Evolutionary conservation across 371 early-diverging fungal species (phyloP), one percentile per base, ranked within the genome.

Genomic region (Ordospora colligata): DNA sequence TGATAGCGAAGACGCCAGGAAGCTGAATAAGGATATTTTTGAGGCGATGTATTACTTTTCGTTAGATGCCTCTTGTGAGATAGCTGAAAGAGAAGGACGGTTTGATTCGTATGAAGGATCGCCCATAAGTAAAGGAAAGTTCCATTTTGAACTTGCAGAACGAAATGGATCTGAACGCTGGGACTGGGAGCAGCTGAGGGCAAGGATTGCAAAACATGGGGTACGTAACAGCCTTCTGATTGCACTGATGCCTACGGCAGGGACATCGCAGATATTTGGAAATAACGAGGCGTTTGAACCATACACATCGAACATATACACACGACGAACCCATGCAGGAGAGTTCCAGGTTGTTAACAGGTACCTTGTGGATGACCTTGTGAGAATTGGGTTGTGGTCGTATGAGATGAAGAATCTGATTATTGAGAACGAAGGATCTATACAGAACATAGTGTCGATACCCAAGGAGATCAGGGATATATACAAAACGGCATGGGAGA

Each of bases 281-380:
- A 93, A 90, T 87, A 96, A 94, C 84, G 99, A 98, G 86, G 93
- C 95, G 84, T 95, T 96, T 80, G 99, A 98, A 82, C 96, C 97
- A 7, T 94, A 93, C 85, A 95, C 96, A 19, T 89, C 89, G 84
- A 98, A 98, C 86, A 91, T 98, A 68, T 98, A 94, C 84, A 93
- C 93, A 6, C 90, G 97, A 42, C 90, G 99, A 77, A 97, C 96
- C 3, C 87, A 95, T 68, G 93, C 96, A 25, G 99, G 99, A 42
- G 99, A 98, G 85, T 97, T 97, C 90, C 97, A 97, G 86, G 89
- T 97, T 32, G 96, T 98, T 50, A 98, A 98, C 86, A 91, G 90
- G 23, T 92, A 94, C 87, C 85, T 98, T 82, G 85, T 97, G 50
- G 90, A 90, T 72, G 97, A 97, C 74, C 86, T 98, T 42, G 90